Percentiles rank a stretch among this genome's conserved stretches.
These are phyloP conservation scores for Atalantia buxifolia DNA, from an alignment of 345 rosid genomes.

Conservation along the genomic window DNA sequence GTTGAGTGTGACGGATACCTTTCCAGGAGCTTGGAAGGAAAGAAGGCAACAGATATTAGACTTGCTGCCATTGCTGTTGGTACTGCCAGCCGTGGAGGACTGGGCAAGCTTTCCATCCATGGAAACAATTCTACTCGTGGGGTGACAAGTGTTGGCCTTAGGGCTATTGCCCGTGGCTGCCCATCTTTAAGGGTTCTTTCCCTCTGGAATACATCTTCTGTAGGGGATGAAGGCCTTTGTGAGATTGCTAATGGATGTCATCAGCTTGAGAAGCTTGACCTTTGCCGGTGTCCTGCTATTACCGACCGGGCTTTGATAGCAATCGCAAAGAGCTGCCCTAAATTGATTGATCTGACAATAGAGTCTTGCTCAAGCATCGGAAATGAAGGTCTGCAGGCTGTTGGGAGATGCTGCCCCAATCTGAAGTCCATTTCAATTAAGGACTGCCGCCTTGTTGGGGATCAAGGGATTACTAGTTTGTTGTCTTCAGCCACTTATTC, in stretches of 20 bases:
- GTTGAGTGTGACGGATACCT: slow-evolving; percentile 61
- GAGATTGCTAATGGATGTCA: slow-evolving; percentile 82
- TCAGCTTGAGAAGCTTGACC: slow-evolving; percentile 77
- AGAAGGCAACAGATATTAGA: slow-evolving; percentile 83
- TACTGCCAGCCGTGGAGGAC: slow-evolving; percentile 77
- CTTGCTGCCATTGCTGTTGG: slow-evolving; percentile 90
- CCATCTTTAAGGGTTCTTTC: slow-evolving; percentile 70
- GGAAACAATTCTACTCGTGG: slow-evolving; percentile 48
- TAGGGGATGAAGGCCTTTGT: slow-evolving; percentile 62
- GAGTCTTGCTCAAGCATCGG: slow-evolving; percentile 78
- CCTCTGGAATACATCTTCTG: slow-evolving; percentile 58
- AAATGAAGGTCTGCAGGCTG: slow-evolving; percentile 68
- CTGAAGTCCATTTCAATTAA: slow-evolving; percentile 68
- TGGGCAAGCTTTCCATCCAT: slow-evolving; percentile 64
- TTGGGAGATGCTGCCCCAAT: slow-evolving; percentile 60
- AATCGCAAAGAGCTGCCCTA: slow-evolving; percentile 68
- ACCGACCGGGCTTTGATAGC: slow-evolving; percentile 63
- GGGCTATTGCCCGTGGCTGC: slow-evolving; percentile 74
- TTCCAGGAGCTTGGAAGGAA: slow-evolving; percentile 81
- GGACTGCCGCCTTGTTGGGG: slow-evolving; percentile 75
- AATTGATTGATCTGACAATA: slow-evolving; percentile 62
- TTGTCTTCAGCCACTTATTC: slow-evolving; percentile 47
- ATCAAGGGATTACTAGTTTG: slow-evolving; percentile 76
- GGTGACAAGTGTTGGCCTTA: slow-evolving; percentile 69
- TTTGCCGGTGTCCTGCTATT: slow-evolving; percentile 55